Base-by-base conservation (phyloP, 2,329 filamentous ascomycete species). In the Claviceps cyperi region DNA sequence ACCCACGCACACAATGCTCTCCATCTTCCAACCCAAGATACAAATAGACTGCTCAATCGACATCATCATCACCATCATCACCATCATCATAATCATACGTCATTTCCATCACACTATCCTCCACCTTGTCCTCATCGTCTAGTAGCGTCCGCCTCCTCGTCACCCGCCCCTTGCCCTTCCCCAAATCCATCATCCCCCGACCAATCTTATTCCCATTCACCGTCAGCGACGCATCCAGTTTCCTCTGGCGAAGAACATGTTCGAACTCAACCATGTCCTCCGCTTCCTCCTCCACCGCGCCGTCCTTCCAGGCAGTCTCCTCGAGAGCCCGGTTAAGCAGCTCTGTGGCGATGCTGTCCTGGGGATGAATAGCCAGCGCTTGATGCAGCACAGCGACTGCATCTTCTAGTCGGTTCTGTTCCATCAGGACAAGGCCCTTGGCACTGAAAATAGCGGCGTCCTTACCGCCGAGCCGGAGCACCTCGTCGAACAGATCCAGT, bases 301-400 rank as follows among this genome's bases (percentile, higher is more conserved):
- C 67, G 45, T 70, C 70, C 21, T 68, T 55, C 15, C 69, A 58
- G 3, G 75, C 73, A 39, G 80, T 76, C 63, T 84, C 79, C 28
- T 79, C 76, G 1, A 88, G 69, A 3, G 86, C 84, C 61, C 83
- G 83, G 58, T 79, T 81, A 35, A 92, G 69, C 47, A 92, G 67
- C 62, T 92, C 86, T 0, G 84, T 89, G 2, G 86, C 85, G 55
- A 90, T 83, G 5, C 84, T 80, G 60, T 92, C 86, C 65, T 92
- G 86, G 0, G 86, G 84, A 36, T 78, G 77, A 21, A 91, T 80
- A 0, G 86, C 84, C 15, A 92, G 73, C 1, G 86, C 86, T 64
- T 96, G 86, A 58, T 97, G 92, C 24, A 97, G 71, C 2, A 87
- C 81, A 9, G 83, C 75, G 4, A 92, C 82, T 0, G 91, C 91